Evolutionary conservation across 169 alveolate species (phyloP), one percentile per base, ranked within the genome.

Genomic region (Plasmodium blacklocki): DNA sequence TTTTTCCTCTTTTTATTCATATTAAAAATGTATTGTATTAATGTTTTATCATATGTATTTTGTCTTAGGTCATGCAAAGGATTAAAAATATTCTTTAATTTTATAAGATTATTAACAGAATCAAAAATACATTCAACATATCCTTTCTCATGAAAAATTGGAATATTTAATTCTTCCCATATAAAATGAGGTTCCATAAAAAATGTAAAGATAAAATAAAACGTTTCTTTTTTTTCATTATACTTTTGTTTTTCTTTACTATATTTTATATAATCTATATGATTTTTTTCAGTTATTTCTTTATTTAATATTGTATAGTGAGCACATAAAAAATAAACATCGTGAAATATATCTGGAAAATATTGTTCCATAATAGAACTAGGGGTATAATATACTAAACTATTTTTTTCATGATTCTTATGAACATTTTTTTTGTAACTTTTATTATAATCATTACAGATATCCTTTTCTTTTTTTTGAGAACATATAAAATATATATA

Each of bases 81-180:
- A 18, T 74, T 15, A 39, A 29, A 49, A 12, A 23, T 19, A 63
- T 43, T 50, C 58, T 26, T 74, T 21, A 74, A 12, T 59, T 74
- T 74, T 54, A 74, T 59, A 3, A 74, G 14, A 39, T 74, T 56
- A 63, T 63, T 58, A 2, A 74, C 15, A n/a, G 73, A 74, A 39
- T 74, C 72, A 59, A 74, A 74, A 6, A 39, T 74, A 47, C 88
- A 74, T 29, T 74, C 88, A 19, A 74, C 60, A 18, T 74, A 74
- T 15, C 88, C 88, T 60, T 19, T 59, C 1, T 74, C 73, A 64
- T 74, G 88, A 59, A 74, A 74, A 58, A 74, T 74, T 9, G 88
- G 88, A 9, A 74, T 74, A 14, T 74, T 74, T 0, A 74, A 32
- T 74, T 74, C 88, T 59, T 74, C 88, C 88, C 88, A 74, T 14